Conservation (phyloP, 352 stramenopile species). For the Phytophthora rubi region DNA sequence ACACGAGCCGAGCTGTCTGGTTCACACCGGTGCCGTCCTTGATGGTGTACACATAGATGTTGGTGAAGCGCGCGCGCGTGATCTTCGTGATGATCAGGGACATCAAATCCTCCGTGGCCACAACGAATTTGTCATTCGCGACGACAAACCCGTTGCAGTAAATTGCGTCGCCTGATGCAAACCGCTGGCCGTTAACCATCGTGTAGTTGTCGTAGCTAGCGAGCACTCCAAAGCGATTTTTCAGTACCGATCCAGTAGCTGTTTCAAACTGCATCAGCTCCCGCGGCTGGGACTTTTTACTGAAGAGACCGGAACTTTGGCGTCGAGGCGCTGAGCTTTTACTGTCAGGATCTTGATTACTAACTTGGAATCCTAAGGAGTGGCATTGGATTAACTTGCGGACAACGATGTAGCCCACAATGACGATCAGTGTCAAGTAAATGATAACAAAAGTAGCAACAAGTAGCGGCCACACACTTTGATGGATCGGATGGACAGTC, state of each 20-base stretch:
- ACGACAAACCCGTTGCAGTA: conserved; percentile 70
- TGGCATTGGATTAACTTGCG: conserved; percentile 28
- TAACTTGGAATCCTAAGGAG: conserved; percentile 14
- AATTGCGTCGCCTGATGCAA: conserved; percentile 49
- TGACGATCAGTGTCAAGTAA: conserved; percentile 33
- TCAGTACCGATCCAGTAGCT: conserved; percentile 37
- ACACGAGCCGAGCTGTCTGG: conserved; percentile 50
- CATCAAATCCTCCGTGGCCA: conserved; percentile 49
- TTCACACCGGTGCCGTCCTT: conserved; percentile 38
- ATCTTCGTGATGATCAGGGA: conserved; percentile 56
- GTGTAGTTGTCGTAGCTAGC: conserved; percentile 56
- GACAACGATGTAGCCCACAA: conserved; percentile 37
- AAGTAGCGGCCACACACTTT: conserved; percentile 29
- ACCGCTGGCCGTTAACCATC: conserved; percentile 30
- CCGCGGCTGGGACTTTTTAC: conserved; percentile 14
- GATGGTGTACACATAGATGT: conserved; percentile 58
- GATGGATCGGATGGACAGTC: conserved; percentile 31
- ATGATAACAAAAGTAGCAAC: conserved; percentile 31
- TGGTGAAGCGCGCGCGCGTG: conserved; percentile 39
- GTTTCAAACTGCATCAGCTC: conserved; percentile 45
- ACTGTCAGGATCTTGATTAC: background rate
- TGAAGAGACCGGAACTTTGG: conserved; percentile 16
- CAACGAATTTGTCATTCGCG: conserved; percentile 57
- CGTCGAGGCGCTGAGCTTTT: conserved; percentile 9
- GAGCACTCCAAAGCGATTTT: conserved; percentile 43